Conservation (phyloP, 805 yeast genomes). For the Kazachstania kunashirensis region DNA sequence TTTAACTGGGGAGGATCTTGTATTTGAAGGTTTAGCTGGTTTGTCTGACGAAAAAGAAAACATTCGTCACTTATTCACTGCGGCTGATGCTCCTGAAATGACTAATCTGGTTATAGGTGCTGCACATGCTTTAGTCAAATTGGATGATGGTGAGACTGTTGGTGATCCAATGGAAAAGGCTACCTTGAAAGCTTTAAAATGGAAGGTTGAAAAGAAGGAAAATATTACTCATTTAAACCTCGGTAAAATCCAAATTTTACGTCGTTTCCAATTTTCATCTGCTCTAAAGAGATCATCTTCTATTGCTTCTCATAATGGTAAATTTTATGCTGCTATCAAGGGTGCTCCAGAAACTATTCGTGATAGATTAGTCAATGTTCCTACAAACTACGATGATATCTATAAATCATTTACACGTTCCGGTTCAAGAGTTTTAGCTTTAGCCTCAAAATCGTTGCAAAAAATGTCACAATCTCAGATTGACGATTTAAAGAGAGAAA, state of each 20-base stretch:
- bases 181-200: constrained; percentile 76
- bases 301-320: constrained; percentile 49
- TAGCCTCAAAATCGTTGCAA: constrained; percentile 72
- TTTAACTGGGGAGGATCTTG: constrained; percentile 90
- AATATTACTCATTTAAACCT: constrained; percentile 40
- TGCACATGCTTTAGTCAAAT: constrained; percentile 88
- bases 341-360: constrained; percentile 98
- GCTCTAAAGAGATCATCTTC: constrained; percentile 92
- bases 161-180: constrained; percentile 99
- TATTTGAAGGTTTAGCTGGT: constrained; percentile 94
- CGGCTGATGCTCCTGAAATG: constrained; percentile 55
- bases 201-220: constrained; percentile 77
- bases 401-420: constrained; percentile 87
- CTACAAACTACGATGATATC: constrained; percentile 70
- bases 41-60: constrained; percentile 38
- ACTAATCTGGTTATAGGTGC: constrained; percentile 76
- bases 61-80: constrained; percentile 42
- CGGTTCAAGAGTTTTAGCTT: constrained; percentile 94
- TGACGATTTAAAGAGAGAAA: constrained; percentile 58
- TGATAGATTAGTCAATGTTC: constrained; percentile 60
- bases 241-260: constrained; percentile 57
- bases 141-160: constrained; percentile 94
- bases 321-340: constrained; percentile 73
- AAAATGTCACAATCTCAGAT: constrained; percentile 40
- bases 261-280: constrained; percentile 95